Percentiles rank a stretch among this genome's conserved stretches.
Conservation (phyloP, 352 stramenopile species). For the Phytophthora idaei region DNA sequence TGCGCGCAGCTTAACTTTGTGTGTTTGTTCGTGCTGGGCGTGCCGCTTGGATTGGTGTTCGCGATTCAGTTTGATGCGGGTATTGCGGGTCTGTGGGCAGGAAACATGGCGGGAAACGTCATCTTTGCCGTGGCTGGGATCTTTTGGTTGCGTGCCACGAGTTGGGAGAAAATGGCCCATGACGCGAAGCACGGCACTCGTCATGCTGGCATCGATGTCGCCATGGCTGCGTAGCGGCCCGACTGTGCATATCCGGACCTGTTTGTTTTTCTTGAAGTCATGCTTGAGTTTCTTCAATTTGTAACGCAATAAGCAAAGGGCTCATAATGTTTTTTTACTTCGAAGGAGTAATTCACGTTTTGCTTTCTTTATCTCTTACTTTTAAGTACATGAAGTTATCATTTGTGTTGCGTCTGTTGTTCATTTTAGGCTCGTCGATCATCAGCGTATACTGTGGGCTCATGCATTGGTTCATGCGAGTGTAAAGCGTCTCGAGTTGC, state of each 20-base stretch:
- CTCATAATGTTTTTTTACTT: too few relatives aligned
- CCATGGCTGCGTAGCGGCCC: constrained; percentile 14
- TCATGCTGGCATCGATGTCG: constrained; percentile 28
- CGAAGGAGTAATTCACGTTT: too few relatives aligned
- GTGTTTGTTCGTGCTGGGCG: constrained; percentile 53
- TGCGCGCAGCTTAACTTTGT: constrained; percentile 60
- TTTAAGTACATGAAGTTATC: too few relatives aligned
- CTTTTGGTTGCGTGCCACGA: constrained; percentile 49
- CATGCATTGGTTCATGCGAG: constrained; percentile 25
- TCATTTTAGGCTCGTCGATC: constrained; percentile 4
- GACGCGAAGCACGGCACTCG: constrained; percentile 53
- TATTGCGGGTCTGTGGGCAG: constrained; percentile 59
- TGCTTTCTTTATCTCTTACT: too few relatives aligned
- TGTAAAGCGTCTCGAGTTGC: constrained; percentile 2
- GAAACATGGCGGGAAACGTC: constrained; percentile 54
- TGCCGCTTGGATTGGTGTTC: constrained; percentile 51
- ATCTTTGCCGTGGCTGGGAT: constrained; percentile 44
- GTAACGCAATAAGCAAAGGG: too few relatives aligned
- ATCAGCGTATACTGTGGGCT: constrained; percentile 16
- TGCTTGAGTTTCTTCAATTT: background rate
- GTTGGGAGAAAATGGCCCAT: constrained; percentile 59
- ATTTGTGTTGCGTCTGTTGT: background rate
- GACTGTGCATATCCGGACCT: too few relatives aligned
- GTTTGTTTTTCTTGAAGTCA: too few relatives aligned
- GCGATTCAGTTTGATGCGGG: constrained; percentile 47